phyloP scores from a whole-genome alignment of 495 filamentous ascomycete genomes.

The Pyrenula aspistea region DNA sequence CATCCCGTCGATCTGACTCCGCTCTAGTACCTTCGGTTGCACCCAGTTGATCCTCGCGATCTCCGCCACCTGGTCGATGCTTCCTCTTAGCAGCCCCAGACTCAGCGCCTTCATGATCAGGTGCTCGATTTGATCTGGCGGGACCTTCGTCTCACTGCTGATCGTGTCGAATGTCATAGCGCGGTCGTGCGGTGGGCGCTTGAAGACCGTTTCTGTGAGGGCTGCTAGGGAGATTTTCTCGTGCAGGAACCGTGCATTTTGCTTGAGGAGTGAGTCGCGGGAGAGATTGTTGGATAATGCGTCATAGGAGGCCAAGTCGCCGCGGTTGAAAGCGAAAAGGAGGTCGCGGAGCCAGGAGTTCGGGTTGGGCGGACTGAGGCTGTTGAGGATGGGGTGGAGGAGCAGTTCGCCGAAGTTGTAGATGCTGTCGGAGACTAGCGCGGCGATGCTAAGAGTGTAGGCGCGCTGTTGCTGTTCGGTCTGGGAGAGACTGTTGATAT shows the following conservation, averaged over 20 bases:
- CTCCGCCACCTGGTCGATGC: slow-evolving; percentile 92
- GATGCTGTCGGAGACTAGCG: slow-evolving; percentile 83
- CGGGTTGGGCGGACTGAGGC: slow-evolving; percentile 48
- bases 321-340: slow-evolving; percentile 94
- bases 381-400: slow-evolving; percentile 88
- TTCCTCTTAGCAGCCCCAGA: slow-evolving; percentile 76
- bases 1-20: slow-evolving; percentile 94
- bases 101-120: slow-evolving; percentile 97
- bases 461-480: slow-evolving; percentile 68
- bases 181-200: slow-evolving; percentile 87
- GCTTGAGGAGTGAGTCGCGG: slow-evolving; percentile 63
- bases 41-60: slow-evolving; percentile 96
- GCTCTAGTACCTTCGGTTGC: slow-evolving; percentile 92
- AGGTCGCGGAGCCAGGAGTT: slow-evolving; percentile 83
- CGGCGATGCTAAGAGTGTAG: slow-evolving; percentile 86
- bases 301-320: slow-evolving; percentile 79
- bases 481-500: slow-evolving; percentile 57
- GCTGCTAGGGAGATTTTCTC: slow-evolving; percentile 96
- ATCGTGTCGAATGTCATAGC: slow-evolving; percentile 85
- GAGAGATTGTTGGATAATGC: slow-evolving; percentile 64
- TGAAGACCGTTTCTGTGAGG: slow-evolving; percentile 92
- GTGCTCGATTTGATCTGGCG: slow-evolving; percentile 85
- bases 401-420: slow-evolving; percentile 99
- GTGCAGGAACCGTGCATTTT: slow-evolving; percentile 73
- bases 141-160: slow-evolving; percentile 81